phyloP scores from a whole-genome alignment of 2,329 filamentous ascomycete genomes.

The Pseudopithomyces maydicus region DNA sequence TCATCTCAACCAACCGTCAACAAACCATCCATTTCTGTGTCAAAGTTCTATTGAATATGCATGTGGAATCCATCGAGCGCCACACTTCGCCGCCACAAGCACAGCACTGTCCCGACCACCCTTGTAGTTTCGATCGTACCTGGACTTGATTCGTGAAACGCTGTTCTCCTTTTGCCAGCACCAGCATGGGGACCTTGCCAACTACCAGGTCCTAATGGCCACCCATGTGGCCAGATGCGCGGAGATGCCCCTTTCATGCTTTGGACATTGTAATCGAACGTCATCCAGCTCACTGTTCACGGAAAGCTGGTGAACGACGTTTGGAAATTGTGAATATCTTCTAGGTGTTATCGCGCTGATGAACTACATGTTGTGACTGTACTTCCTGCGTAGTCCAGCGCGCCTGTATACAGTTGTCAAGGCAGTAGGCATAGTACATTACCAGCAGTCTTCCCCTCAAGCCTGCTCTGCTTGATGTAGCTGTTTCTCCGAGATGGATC shows the following conservation, averaged over 20 bases:
- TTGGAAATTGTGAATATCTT: neutral
- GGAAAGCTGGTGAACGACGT: neutral
- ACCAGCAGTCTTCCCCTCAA: slow-evolving; percentile 9
- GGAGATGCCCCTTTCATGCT: slow-evolving; percentile 37
- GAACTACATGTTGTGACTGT: neutral
- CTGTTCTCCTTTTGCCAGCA: slow-evolving; percentile 14
- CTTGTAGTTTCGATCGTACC: slow-evolving; percentile 18
- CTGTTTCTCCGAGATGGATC: slow-evolving; percentile 32
- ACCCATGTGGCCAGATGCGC: slow-evolving; percentile 10
- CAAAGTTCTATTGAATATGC: slow-evolving; percentile 3
- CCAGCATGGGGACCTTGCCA: slow-evolving; percentile 10
- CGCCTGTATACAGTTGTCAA: slow-evolving; percentile 11
- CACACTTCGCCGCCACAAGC: slow-evolving; percentile 19
- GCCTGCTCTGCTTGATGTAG: slow-evolving; percentile 28
- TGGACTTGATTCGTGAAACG: slow-evolving; percentile 23
- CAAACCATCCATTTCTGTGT: slow-evolving; percentile 17
- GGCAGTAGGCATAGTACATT: slow-evolving; percentile 16
- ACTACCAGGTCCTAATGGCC: slow-evolving; percentile 7
- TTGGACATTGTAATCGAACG: slow-evolving; percentile 23
- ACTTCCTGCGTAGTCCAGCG: slow-evolving; percentile 1
- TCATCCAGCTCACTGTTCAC: slow-evolving; percentile 21
- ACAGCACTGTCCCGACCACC: slow-evolving; percentile 10
- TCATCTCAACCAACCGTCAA: slow-evolving; percentile 1
- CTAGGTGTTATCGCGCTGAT: slow-evolving; percentile 7
- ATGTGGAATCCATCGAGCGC: slow-evolving; percentile 6